Evolutionary conservation across 2,329 filamentous ascomycete species (phyloP), one percentile per base, ranked within the genome.

Genomic region (Pezicula neosporulosa): DNA sequence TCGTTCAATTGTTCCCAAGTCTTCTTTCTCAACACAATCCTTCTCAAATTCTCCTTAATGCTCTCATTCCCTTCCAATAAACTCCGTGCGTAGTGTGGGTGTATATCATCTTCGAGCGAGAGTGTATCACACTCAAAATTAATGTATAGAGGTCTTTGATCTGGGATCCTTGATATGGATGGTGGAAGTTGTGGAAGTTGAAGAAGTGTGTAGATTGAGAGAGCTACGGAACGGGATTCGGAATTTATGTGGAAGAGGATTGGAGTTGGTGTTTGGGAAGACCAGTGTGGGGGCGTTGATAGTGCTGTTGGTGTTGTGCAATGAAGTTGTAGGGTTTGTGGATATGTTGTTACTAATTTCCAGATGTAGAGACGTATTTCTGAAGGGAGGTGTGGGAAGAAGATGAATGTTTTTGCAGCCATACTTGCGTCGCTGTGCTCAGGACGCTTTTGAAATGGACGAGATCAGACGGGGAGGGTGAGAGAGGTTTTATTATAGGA

Each of bases 161-260:
- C 49, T 1, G 52, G 53, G 4, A 51, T 28, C 5, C 46, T 49
- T 16, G 54, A 42, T 21, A 54, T 51, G 2, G 45, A 54, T 51
- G 2, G 45, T 43, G 1, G 42, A n/a, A n/a, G n/a, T n/a, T n/a
- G 42, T 4, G 53, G 66, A 18, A 69, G 62, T 4, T 52, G 58
- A 9, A 69, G 60, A 3, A 57, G 54, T 1, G 55, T 50, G 44
- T 57, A 59, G 0, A 54, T 59, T 10, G 53, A 49, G 3, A 61
- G 38, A 12, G 60, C 53, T 9, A 57, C 33, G 19, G 51, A 13
- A 12, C 56, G 55, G 18, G 58, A 58, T 35, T 61, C 58, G 13
- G 57, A 42, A 33, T 54, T 60, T 48, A 59, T 51, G 47, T 30
- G 41, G 45, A 55, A 51, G 43, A 61, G 49, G 49, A 51, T 28